Percentiles rank a stretch among this genome's conserved stretches.
Evolutionary conservation across 441 rosid species (phyloP).

Genomic region (Pelargonium cotyledonis): DNA sequence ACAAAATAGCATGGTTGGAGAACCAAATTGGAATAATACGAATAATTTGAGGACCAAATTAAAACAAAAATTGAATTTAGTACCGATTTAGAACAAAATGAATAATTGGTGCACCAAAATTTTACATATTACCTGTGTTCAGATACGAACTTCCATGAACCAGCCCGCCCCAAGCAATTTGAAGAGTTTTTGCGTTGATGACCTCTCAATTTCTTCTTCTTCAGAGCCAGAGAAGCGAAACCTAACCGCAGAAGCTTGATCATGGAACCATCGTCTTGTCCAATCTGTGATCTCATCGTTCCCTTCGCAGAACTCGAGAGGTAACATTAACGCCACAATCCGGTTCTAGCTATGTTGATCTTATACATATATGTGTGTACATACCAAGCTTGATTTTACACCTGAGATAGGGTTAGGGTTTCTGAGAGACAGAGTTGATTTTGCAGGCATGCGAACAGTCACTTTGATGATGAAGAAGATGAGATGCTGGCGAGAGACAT

Average conservation of each 20-base stretch:
- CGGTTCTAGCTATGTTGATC: not conserved
- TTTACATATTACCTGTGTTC: too few relatives aligned
- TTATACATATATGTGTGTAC: not conserved
- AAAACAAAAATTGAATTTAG: too few relatives aligned
- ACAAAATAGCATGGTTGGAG: too few relatives aligned
- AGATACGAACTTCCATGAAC: too few relatives aligned
- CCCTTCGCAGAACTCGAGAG: conserved; percentile 44
- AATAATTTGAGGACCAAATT: too few relatives aligned
- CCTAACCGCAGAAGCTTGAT: not conserved
- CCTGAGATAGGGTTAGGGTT: not conserved
- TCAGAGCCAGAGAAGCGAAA: not conserved
- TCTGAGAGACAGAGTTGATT: not conserved
- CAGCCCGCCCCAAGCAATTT: not conserved
- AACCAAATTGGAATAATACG: too few relatives aligned
- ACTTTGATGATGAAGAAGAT: conserved; percentile 48
- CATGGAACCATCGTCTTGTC: conserved; percentile 35
- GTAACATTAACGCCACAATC: conserved; percentile 20
- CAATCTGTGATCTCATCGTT: conserved; percentile 42
- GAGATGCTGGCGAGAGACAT: conserved; percentile 28
- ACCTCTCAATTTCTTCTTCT: not conserved
- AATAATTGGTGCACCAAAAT: too few relatives aligned
- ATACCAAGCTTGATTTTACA: not conserved
- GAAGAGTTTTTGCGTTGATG: too few relatives aligned
- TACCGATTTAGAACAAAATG: too few relatives aligned
- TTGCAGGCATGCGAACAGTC: conserved; percentile 63